Conservation (phyloP, 257 asterid species). For the Nicotiana knightiana region DNA sequence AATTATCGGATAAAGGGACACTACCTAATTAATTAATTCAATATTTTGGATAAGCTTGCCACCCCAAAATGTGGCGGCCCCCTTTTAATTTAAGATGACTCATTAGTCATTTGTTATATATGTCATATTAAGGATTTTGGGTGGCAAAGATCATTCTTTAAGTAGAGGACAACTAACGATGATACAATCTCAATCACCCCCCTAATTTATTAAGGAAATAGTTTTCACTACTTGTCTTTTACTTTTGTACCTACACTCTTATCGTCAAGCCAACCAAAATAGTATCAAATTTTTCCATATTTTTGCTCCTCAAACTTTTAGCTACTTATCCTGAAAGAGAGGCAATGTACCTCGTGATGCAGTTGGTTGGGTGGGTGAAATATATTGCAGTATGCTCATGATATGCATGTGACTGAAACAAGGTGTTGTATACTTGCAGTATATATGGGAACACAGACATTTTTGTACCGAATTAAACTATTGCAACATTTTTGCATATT, state of each 20-base stretch:
- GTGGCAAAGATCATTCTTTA: too few species aligned
- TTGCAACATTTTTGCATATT: not conserved
- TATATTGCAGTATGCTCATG: not conserved
- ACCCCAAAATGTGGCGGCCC: too few species aligned
- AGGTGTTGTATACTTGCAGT: not conserved
- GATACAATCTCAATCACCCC: too few species aligned
- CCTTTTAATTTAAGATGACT: too few species aligned
- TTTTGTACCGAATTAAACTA: not conserved
- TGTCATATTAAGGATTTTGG: too few species aligned
- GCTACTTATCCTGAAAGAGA: not conserved
- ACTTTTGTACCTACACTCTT: not conserved
- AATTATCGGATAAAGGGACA: too few species aligned
- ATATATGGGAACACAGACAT: not conserved
- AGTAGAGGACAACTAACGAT: too few species aligned
- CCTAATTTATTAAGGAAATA: not conserved
- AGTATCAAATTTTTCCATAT: not conserved
- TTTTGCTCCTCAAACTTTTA: not conserved
- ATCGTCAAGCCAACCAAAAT: not conserved
- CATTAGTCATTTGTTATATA: too few species aligned
- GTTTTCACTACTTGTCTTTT: not conserved
- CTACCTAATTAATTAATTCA: too few species aligned
- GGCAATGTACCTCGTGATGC: not conserved
- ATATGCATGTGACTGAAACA: not conserved
- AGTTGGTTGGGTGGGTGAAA: not conserved
- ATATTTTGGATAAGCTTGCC: too few species aligned